These are phyloP conservation scores for Colletotrichum godetiae DNA, from an alignment of 2,329 filamentous ascomycete species.

Conservation along the genomic window DNA sequence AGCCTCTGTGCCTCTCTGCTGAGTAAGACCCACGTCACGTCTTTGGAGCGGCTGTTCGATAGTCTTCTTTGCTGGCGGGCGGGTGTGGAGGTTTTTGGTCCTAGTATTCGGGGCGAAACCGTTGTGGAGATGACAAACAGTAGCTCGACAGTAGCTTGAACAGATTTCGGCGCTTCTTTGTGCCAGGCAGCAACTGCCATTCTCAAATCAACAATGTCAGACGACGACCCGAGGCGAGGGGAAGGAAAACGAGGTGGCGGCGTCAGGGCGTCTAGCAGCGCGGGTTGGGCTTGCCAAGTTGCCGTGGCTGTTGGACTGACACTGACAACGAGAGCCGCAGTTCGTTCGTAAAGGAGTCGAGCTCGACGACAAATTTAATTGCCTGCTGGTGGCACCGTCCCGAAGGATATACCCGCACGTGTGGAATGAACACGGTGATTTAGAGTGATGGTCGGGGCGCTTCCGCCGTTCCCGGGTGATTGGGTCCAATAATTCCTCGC, in stretches of 20 bases:
- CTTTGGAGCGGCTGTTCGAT: neutral
- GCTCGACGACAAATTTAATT: neutral
- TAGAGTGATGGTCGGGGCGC: conserved; percentile 9
- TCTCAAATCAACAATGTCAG: neutral
- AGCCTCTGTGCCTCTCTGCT: neutral
- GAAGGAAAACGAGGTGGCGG: neutral
- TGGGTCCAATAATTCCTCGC: neutral
- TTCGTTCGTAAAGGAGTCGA: neutral
- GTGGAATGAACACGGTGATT: neutral
- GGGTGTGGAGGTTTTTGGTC: neutral
- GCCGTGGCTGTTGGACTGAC: neutral
- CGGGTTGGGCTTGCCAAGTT: neutral
- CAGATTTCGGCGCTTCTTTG: neutral
- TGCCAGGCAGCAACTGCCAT: neutral
- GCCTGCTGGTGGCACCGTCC: neutral
- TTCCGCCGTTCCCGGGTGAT: neutral
- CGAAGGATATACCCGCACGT: neutral
- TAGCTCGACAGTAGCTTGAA: neutral
- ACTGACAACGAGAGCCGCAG: neutral
- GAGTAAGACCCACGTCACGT: conserved; percentile 21
- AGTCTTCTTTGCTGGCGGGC: neutral
- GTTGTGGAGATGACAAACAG: neutral
- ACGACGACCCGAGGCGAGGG: neutral
- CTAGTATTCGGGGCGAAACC: neutral
- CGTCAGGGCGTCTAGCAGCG: neutral